Evolutionary conservation across 2,329 filamentous ascomycete genomes (phyloP), one percentile per base, ranked within the genome.

Genomic region (Venturia nashicola): DNA sequence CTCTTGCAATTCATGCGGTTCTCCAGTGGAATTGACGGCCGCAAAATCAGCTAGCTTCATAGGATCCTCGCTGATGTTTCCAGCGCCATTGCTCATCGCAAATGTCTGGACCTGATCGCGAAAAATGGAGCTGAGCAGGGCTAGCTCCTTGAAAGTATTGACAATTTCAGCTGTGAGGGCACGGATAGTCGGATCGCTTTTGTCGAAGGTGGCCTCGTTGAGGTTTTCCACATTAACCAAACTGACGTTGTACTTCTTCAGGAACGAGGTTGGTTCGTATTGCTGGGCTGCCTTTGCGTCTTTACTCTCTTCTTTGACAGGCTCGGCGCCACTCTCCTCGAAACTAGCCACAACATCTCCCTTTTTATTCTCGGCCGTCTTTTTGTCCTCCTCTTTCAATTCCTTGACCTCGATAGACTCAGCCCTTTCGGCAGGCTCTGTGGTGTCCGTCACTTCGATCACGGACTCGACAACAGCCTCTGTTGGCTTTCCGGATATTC

Each of bases 91-190:
- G 70, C 91, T 95, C 81, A 96, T 95, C 39, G 91, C 93, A 73
- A 97, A 99, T 1, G 93, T 96, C 0, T 92, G 96, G 64, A 99
- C 96, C 72, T 99, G 94, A 71, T 99, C 94, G 65, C 93, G 86
- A 81, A 99, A 99, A 23, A 99, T 82, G 65, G 89, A 91, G 77
- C 97, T 99, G 76, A 97, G 85, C 55, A 86, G 88, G 11, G 93
- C 93, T 63, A 99, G 91, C 74, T 97, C 92, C 77, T 97, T 97
- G 81, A 97, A 97, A 0, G 96, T 94, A 73, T 97, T 97, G 73
- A 99, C 91, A 66, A 99, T 97, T 77, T 99, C 95, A 71, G 93
- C 96, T 61, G 93, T 94, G 57, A 99, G 86, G 14, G 94, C 94
- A 64, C 91, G 87, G 66, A 97, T 91, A 42, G 94, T 86, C 20